phyloP scores from a whole-genome alignment of 2,329 filamentous ascomycete species.

The Didymella glomerata region DNA sequence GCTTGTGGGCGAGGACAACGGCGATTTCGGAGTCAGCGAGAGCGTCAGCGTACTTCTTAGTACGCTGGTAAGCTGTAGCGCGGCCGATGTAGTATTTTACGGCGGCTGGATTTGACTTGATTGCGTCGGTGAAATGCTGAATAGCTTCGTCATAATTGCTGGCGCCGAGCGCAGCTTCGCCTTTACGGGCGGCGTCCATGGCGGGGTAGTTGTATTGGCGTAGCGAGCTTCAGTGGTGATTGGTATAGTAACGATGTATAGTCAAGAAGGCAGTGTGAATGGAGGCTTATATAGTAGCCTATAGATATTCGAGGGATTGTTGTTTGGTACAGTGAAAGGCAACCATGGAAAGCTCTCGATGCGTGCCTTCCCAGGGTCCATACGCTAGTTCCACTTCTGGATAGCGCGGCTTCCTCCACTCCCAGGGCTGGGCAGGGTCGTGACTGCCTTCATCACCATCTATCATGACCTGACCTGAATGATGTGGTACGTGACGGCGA shows the following conservation, averaged over 20 bases:
- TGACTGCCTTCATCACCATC: neutral
- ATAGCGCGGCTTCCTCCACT: constrained; percentile 3
- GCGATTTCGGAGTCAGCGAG: constrained; percentile 60
- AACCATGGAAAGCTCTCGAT: constrained; percentile 22
- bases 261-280: too few species aligned
- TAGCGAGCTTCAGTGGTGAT: neutral
- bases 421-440: neutral
- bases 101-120: constrained; percentile 70
- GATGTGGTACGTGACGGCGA: neutral
- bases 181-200: constrained; percentile 66
- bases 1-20: constrained; percentile 71
- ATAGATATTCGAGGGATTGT: neutral
- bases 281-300: neutral
- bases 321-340: neutral
- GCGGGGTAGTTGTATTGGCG: constrained; percentile 30
- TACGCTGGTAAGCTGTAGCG: constrained; percentile 77
- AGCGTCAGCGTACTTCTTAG: constrained; percentile 59
- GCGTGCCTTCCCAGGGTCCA: constrained; percentile 6
- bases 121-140: constrained; percentile 68
- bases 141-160: constrained; percentile 75
- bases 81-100: constrained; percentile 84
- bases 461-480: neutral
- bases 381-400: neutral
- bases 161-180: constrained; percentile 67
- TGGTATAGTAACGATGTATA: neutral